Conservation (phyloP, 1,284 basidiomycete species). For the Tilletiaria anomala region DNA sequence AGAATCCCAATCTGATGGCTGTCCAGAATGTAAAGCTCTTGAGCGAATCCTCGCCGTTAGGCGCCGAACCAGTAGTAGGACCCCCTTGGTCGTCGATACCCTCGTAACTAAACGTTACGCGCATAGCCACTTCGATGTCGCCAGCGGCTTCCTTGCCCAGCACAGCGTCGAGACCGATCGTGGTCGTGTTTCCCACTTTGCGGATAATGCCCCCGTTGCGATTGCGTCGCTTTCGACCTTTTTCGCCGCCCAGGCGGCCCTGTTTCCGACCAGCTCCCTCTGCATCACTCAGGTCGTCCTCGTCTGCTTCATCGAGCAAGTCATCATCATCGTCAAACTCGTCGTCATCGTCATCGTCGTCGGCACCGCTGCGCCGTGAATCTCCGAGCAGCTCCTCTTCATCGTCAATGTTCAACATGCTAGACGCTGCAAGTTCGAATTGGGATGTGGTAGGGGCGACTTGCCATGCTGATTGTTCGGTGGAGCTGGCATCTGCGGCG, state of each 20-base stretch:
- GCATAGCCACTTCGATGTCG: slow-evolving; percentile 6
- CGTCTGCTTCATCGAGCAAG: slow-evolving; percentile 1
- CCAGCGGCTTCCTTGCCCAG: slow-evolving; percentile 7
- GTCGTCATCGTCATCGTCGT: not conserved
- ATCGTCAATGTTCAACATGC: not conserved
- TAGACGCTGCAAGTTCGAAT: slow-evolving; percentile 1
- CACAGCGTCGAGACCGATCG: slow-evolving; percentile 5
- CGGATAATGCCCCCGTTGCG: slow-evolving; percentile 4
- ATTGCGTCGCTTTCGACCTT: not conserved
- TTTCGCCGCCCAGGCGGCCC: not conserved
- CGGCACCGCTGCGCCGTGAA: not conserved
- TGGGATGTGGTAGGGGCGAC: not conserved
- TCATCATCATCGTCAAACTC: slow-evolving; percentile 10
- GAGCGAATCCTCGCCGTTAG: too few relatives aligned
- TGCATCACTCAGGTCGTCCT: slow-evolving; percentile 1
- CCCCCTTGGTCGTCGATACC: too few relatives aligned
- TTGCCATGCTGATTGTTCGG: slow-evolving; percentile 4
- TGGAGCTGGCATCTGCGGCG: slow-evolving; percentile 1
- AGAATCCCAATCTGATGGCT: too few relatives aligned
- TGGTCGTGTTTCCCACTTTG: slow-evolving; percentile 6
- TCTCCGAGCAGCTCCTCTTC: not conserved
- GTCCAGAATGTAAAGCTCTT: too few relatives aligned
- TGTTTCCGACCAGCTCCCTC: not conserved
- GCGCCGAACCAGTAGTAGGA: too few relatives aligned
- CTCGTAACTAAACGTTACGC: not conserved